Percentiles rank a stretch among this genome's conserved stretches.
Evolutionary conservation across 1,284 basidiomycete species (phyloP).

Genomic region (Rhizopogon parksii): DNA sequence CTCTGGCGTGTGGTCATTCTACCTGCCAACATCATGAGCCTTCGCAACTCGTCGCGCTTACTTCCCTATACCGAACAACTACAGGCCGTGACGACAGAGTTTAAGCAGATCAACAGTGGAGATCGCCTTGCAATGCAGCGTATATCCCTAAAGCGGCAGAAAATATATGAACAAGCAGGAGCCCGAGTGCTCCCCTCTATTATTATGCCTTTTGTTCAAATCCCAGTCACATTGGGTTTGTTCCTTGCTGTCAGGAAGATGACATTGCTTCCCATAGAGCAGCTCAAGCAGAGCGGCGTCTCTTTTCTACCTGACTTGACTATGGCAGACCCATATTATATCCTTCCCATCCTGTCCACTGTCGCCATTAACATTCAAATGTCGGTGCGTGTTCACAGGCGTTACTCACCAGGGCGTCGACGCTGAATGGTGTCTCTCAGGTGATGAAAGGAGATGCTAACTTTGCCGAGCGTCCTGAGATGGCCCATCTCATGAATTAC

Average conservation of each 20-base stretch:
- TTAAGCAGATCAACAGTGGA: conserved; percentile 28
- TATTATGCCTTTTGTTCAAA: conserved; percentile 61
- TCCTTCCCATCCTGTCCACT: conserved; percentile 66
- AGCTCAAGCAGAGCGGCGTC: conserved; percentile 75
- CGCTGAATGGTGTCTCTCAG: conserved; percentile 27
- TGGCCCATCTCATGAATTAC: conserved; percentile 68
- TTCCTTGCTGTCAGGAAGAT: conserved; percentile 81
- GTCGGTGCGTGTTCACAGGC: conserved; percentile 38
- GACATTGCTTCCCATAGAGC: conserved; percentile 64
- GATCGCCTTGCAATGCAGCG: conserved; percentile 44
- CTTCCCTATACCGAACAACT: conserved; percentile 59
- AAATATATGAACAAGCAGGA: conserved; percentile 65
- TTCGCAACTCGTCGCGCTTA: conserved; percentile 68
- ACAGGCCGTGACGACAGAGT: conserved; percentile 45
- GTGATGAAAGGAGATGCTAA: conserved; percentile 55
- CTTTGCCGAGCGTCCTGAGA: conserved; percentile 42
- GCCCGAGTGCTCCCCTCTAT: conserved; percentile 58
- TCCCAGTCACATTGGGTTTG: conserved; percentile 77
- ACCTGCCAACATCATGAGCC: conserved; percentile 61
- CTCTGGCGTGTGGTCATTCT: conserved; percentile 65
- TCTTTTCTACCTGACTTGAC: conserved; percentile 77
- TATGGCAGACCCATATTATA: conserved; percentile 68
- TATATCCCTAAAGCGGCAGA: conserved; percentile 51
- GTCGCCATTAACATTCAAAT: conserved; percentile 69
- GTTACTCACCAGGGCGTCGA: neutral